Percentiles rank a stretch among this genome's conserved stretches.
These are phyloP conservation scores for Phaeosphaeriaceae sp. DNA, from an alignment of 2,329 filamentous ascomycete species.

Conservation along the genomic window DNA sequence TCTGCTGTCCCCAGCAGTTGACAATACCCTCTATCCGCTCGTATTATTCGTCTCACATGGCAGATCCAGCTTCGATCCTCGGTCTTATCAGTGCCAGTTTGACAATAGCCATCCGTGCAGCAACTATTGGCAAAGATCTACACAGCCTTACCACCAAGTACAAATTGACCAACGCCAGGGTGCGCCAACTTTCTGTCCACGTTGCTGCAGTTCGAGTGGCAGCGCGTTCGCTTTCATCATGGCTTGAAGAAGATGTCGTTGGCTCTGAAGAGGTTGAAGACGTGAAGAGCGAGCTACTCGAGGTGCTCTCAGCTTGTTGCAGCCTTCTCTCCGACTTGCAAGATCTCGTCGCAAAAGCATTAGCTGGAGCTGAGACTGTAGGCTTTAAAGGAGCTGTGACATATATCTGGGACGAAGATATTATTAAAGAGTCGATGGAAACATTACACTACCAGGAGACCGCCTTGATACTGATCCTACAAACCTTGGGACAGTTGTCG, in stretches of 20 bases:
- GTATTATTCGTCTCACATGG: not conserved
- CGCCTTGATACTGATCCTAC: not conserved
- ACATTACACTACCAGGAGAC: conserved; percentile 3
- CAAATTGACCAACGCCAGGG: not conserved
- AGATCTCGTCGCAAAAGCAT: not conserved
- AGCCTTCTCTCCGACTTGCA: not conserved
- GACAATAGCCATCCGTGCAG: not conserved
- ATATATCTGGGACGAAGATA: not conserved
- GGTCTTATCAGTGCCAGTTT: not conserved
- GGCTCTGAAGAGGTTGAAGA: conserved; percentile 2
- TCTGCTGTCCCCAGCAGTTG: too few relatives aligned
- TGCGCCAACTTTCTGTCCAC: not conserved
- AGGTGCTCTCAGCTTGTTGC: not conserved
- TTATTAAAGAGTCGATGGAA: conserved; percentile 2
- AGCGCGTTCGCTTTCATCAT: not conserved
- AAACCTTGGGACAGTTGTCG: not conserved
- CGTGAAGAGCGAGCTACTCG: not conserved
- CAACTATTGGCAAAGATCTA: not conserved
- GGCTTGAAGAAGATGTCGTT: conserved; percentile 1
- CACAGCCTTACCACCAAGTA: conserved; percentile 1
- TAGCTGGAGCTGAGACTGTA: not conserved
- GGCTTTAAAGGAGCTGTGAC: not conserved
- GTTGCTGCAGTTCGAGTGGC: not conserved
- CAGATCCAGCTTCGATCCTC: not conserved
- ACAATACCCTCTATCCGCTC: too few relatives aligned